These are phyloP conservation scores for Colletotrichum sp. DNA, from an alignment of 2,329 filamentous ascomycete species.

Conservation along the genomic window DNA sequence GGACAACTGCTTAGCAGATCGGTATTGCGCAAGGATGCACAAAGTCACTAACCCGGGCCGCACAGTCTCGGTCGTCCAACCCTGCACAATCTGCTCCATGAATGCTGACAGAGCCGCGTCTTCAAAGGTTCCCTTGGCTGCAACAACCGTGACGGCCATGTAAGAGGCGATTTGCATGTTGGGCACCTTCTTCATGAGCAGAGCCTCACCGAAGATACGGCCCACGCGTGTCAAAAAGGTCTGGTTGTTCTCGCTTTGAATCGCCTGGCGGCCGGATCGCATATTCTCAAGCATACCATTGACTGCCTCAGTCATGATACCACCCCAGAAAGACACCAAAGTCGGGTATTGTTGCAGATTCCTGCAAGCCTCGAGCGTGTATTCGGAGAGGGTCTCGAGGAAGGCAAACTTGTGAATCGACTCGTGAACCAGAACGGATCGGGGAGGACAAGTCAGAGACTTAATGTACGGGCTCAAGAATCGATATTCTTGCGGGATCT, in stretches of 20 bases:
- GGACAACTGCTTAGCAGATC: constrained; percentile 72
- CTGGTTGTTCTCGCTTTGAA: constrained; percentile 83
- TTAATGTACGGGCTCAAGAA: constrained; percentile 89
- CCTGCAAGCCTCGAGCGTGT: constrained; percentile 77
- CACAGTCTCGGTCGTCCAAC: constrained; percentile 77
- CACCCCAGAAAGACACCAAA: constrained; percentile 89
- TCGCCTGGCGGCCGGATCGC: constrained; percentile 75
- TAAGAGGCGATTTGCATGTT: constrained; percentile 88
- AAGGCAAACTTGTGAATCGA: constrained; percentile 81
- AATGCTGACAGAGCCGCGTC: constrained; percentile 83
- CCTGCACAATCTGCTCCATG: constrained; percentile 85
- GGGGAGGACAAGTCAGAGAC: constrained; percentile 76
- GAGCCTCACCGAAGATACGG: constrained; percentile 77
- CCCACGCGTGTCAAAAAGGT: constrained; percentile 71
- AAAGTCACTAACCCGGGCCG: constrained; percentile 80
- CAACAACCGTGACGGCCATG: constrained; percentile 87
- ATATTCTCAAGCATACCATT: constrained; percentile 81
- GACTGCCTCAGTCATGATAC: constrained; percentile 84
- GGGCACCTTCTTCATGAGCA: constrained; percentile 76
- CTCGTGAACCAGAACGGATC: constrained; percentile 83
- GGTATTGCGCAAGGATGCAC: constrained; percentile 81
- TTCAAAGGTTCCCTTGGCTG: constrained; percentile 79
- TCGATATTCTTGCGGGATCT: constrained; percentile 76
- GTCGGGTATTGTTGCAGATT: constrained; percentile 76
- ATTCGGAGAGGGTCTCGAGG: constrained; percentile 76